phyloP scores from a whole-genome alignment of 768 basidiomycete genomes.

The Boletus sp. region DNA sequence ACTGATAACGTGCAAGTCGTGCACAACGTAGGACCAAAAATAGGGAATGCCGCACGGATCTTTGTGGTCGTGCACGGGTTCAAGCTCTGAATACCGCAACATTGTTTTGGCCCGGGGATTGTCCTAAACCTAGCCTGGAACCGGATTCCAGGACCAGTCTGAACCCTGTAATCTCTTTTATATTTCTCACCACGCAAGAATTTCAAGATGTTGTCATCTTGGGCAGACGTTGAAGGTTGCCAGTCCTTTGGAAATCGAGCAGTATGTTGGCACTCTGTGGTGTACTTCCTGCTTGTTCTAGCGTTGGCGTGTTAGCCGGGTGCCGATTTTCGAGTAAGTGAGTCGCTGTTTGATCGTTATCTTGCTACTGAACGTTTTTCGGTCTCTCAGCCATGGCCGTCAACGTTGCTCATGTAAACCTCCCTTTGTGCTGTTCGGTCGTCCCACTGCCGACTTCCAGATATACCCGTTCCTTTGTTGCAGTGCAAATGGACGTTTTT shows the following conservation, averaged over 20 bases:
- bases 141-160: not conserved
- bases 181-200: not conserved
- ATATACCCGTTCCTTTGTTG: not conserved
- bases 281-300: not conserved
- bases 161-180: not conserved
- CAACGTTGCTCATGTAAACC: not conserved
- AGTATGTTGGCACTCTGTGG: no score
- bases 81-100: not conserved
- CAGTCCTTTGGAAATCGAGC: not conserved
- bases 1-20: not conserved
- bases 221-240: not conserved
- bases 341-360: not conserved
- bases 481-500: not conserved
- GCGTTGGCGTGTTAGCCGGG: not conserved
- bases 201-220: not conserved
- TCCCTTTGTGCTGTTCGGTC: not conserved
- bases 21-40: not conserved
- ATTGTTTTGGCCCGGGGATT: not conserved
- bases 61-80: not conserved
- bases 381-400: not conserved
- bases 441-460: not conserved
- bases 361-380: not conserved
- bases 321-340: not conserved
- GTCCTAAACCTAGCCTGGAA: not conserved
- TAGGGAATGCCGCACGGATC: not conserved